phyloP scores from a whole-genome alignment of 1,284 basidiomycete genomes.

The Ceratobasidium papillatum region DNA sequence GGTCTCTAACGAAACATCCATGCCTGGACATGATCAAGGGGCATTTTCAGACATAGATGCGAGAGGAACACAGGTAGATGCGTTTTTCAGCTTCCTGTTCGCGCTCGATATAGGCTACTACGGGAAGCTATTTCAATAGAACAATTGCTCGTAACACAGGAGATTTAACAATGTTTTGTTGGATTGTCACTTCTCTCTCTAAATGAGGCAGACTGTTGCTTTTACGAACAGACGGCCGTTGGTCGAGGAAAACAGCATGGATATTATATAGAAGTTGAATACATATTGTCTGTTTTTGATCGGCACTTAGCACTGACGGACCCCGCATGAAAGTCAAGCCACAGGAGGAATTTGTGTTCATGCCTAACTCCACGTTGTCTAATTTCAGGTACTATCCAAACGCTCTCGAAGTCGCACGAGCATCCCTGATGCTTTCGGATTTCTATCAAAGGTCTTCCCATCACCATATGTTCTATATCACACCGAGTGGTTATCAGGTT shows the following conservation, averaged over 20 bases:
- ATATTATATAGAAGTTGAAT: not conserved
- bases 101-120: too few species aligned
- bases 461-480: constrained; percentile 63
- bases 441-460: constrained; percentile 70
- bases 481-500: not conserved
- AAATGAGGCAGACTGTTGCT: not conserved
- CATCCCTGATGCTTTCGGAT: constrained; percentile 70
- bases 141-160: too few species aligned
- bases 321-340: not conserved
- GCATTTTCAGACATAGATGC: too few species aligned
- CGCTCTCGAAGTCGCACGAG: constrained; percentile 59
- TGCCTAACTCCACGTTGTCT: too few species aligned
- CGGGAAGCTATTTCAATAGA: too few species aligned
- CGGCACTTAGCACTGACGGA: too few species aligned
- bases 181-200: not conserved
- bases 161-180: too few species aligned
- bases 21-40: too few species aligned
- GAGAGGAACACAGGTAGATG: too few species aligned
- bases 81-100: too few species aligned
- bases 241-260: not conserved
- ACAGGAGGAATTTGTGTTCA: not conserved
- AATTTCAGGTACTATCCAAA: not conserved
- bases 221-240: not conserved
- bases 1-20: too few species aligned
- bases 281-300: not conserved